Base-by-base conservation (phyloP, 2,329 filamentous ascomycete species). In the Aspergillus phoenicis region DNA sequence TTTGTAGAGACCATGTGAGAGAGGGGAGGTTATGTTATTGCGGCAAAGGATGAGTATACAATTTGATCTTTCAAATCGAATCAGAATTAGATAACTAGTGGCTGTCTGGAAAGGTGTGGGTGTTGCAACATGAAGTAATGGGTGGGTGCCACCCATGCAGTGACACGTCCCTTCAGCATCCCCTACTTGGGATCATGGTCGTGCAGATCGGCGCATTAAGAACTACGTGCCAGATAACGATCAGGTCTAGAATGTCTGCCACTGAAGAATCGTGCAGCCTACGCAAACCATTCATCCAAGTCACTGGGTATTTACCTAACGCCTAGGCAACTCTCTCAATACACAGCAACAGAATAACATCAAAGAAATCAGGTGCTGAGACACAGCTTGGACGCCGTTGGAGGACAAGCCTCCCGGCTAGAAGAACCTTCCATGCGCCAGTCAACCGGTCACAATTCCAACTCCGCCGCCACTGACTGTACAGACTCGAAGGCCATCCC, bases 221-320 rank as follows among this genome's bases (percentile, higher is more conserved):
- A 2, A 30, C 8, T n/a, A 15, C n/a, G 4, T 22, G 39, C 39
- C 13, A 15, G 39, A 49, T 30, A 49, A 45, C 33, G 11, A 36
- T 36, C 33, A 36, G 11, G 11, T 15, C 33, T 36, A 13, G 33
- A 36, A 36, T 36, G 33, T 36, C 33, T 36, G 33, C 11, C 33
- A 36, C 11, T 13, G 20, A 13, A 36, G 0, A 3, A 36, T 13
- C 33, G 33, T 57, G 30, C 52, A 38, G 39, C n/a, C 53, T 54
- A 60, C 24, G 59, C 45, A 33, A 45, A 48, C 51, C 53, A 60
- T 45, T 58, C 61, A 59, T 59, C 33, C 33, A 63, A 62, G 58
- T 67, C 66, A 70, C 65, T 73, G 73, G 73, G 73, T 75, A 75
- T 74, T 73, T 73, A 69, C 70, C 58, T 64, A 74, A 73, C 68